Evolutionary conservation across 306 rosid genomes (phyloP).

Genomic region (Sophora flavescens): DNA sequence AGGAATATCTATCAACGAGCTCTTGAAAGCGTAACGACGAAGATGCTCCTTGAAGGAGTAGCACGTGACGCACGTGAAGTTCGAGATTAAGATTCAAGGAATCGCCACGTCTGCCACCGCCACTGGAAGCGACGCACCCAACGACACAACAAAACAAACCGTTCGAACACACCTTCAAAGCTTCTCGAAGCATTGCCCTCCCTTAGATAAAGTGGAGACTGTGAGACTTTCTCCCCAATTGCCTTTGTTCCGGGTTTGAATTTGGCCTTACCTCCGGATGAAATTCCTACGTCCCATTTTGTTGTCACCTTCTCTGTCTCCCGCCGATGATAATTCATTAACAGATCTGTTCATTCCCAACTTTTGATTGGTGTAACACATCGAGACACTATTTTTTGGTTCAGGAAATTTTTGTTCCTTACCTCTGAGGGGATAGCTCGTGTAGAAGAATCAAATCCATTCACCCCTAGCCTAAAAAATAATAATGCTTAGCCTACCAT

Average conservation of each 20-base stretch:
- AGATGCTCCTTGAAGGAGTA: slow-evolving; percentile 72
- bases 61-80: slow-evolving; percentile 82
- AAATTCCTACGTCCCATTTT: no score
- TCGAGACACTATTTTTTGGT: no score
- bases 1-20: slow-evolving; percentile 91
- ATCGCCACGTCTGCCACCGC: slow-evolving; percentile 77
- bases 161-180: slow-evolving; percentile 74
- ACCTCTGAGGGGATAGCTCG: no score
- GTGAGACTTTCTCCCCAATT: no score
- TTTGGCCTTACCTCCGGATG: no score
- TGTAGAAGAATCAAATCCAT: background rate
- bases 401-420: no score
- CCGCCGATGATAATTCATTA: no score
- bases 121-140: slow-evolving; percentile 86
- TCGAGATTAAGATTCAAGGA: slow-evolving; percentile 77
- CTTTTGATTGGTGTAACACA: no score
- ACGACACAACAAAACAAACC: slow-evolving; percentile 80
- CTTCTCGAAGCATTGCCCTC: slow-evolving; percentile 77
- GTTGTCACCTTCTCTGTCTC: no score
- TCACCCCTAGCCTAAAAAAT: background rate
- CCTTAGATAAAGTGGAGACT: slow-evolving; percentile 50
- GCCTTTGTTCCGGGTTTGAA: no score
- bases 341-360: no score
- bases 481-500: background rate
- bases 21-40: slow-evolving; percentile 85